These are phyloP conservation scores for Thielaviopsis musarum DNA, from an alignment of 2,329 filamentous ascomycete species.

Conservation along the genomic window DNA sequence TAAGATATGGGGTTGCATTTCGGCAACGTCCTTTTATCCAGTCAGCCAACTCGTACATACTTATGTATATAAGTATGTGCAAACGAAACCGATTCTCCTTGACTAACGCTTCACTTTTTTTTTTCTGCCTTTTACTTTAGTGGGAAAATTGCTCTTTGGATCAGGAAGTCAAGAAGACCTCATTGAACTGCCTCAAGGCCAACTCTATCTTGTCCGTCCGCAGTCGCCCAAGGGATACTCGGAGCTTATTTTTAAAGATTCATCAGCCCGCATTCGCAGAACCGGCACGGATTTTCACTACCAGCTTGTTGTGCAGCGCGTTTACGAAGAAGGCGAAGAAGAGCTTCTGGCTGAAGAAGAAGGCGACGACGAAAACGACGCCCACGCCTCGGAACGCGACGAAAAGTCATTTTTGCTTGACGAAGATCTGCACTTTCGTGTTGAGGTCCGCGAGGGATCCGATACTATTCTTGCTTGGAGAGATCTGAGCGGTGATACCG, in stretches of 20 bases:
- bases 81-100: background rate
- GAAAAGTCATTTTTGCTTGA: conserved; percentile 96
- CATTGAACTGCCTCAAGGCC: conserved; percentile 86
- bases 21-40: background rate
- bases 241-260: conserved; percentile 97
- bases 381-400: conserved; percentile 70
- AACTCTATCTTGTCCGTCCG: conserved; percentile 92
- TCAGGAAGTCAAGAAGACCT: conserved; percentile 74
- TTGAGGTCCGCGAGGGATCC: conserved; percentile 61
- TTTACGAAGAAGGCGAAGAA: conserved; percentile 94
- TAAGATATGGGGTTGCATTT: conserved; percentile 5
- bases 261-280: conserved; percentile 74
- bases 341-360: conserved; percentile 82
- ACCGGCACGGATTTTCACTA: conserved; percentile 95
- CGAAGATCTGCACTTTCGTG: conserved; percentile 73
- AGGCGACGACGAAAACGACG: conserved; percentile 60
- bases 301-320: conserved; percentile 87
- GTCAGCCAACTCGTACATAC: background rate
- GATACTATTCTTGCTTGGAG: conserved; percentile 87
- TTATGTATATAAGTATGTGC: no score
- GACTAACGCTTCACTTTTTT: background rate
- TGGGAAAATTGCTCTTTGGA: conserved; percentile 88
- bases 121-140: conserved; percentile 26
- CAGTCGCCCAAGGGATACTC: conserved; percentile 94
- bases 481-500: conserved; percentile 81